Conservation (phyloP, 768 basidiomycete species). For the Butyriboletus loyo region DNA sequence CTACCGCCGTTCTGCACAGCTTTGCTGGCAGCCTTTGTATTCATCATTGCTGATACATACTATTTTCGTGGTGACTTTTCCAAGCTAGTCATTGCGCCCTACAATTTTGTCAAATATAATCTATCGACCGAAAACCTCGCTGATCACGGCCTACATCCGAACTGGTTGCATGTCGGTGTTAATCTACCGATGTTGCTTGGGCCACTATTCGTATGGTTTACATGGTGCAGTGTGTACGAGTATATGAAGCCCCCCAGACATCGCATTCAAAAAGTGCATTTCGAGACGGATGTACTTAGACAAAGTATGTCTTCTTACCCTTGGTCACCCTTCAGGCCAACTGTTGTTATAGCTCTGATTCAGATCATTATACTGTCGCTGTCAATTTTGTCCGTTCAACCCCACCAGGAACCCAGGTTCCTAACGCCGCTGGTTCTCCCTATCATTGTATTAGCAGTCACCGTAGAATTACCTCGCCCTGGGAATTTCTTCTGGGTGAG, state of each 20-base stretch:
- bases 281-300: conserved; percentile 11
- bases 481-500: conserved; percentile 35
- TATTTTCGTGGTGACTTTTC: conserved; percentile 31
- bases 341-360: conserved; percentile 23
- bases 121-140: conserved; percentile 35
- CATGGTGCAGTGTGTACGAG: conserved; percentile 8
- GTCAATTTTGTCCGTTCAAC: conserved; percentile 31
- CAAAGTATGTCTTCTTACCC: conserved; percentile 10
- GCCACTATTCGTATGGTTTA: conserved; percentile 30
- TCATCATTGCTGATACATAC: conserved; percentile 29
- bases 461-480: conserved; percentile 24
- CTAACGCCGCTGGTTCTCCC: conserved; percentile 35
- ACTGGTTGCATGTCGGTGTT: conserved; percentile 38
- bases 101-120: conserved; percentile 39
- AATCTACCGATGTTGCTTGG: conserved; percentile 41
- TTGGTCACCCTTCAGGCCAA: background rate
- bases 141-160: conserved; percentile 39
- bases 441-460: conserved; percentile 28
- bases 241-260: background rate
- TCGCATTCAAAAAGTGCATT: conserved; percentile 5
- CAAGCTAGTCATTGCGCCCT: conserved; percentile 31
- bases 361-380: conserved; percentile 31
- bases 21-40: conserved; percentile 7
- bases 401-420: conserved; percentile 41
- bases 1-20: conserved; percentile 24